These are phyloP conservation scores for Trypanosoma mega DNA, from an alignment of 208 protist genomes.

Conservation along the genomic window DNA sequence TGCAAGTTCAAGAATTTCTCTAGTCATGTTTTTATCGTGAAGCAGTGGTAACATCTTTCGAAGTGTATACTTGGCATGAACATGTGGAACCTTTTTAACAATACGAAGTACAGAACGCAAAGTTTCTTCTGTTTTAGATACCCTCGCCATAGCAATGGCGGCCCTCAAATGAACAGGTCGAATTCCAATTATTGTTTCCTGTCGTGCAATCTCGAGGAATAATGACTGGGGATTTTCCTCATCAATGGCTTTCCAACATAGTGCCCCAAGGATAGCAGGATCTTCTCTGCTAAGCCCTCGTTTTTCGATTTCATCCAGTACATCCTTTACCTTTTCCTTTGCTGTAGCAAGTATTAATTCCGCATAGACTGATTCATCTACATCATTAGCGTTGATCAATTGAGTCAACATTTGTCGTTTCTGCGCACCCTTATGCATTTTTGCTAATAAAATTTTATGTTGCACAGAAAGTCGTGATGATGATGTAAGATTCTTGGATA, in stretches of 20 bases:
- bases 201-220: slow-evolving; percentile 67
- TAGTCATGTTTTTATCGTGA: slow-evolving; percentile 52
- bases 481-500: slow-evolving; percentile 43
- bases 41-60: slow-evolving; percentile 62
- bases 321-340: slow-evolving; percentile 37
- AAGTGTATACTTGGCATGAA: slow-evolving; percentile 27
- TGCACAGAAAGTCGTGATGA: slow-evolving; percentile 30
- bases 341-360: slow-evolving; percentile 60
- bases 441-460: slow-evolving; percentile 55
- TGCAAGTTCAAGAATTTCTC: slow-evolving; percentile 67
- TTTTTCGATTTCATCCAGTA: slow-evolving; percentile 63
- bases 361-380: slow-evolving; percentile 73
- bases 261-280: slow-evolving; percentile 53
- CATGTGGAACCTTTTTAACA: slow-evolving; percentile 34
- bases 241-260: slow-evolving; percentile 53
- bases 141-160: slow-evolving; percentile 36
- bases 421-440: slow-evolving; percentile 38
- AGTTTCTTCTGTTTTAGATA: slow-evolving; percentile 34
- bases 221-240: slow-evolving; percentile 40
- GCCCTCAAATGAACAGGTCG: slow-evolving; percentile 48
- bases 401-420: slow-evolving; percentile 55
- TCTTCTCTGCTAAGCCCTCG: slow-evolving; percentile 74
- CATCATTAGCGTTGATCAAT: slow-evolving; percentile 52
- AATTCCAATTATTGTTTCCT: slow-evolving; percentile 54
- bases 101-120: slow-evolving; percentile 36